Conservation (phyloP, 306 rosid species). For the Lathyrus sativus region DNA sequence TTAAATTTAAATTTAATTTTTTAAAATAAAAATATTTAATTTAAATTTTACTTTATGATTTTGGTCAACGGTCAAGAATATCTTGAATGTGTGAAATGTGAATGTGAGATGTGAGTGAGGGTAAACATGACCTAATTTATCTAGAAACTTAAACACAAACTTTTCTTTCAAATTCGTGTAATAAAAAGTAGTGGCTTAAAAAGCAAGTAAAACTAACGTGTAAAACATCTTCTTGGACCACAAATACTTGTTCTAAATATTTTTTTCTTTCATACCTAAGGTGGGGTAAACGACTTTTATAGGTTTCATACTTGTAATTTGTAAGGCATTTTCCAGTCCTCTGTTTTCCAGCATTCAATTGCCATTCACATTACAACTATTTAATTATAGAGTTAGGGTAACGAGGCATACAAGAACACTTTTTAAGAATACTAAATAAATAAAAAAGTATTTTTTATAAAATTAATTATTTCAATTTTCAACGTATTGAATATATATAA, state of each 20-base stretch:
- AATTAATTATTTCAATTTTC: too few species aligned
- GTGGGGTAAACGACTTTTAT: conserved; percentile 18
- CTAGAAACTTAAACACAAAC: conserved; percentile 40
- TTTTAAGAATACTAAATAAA: too few species aligned
- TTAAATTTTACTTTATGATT: too few species aligned
- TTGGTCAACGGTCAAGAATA: too few species aligned
- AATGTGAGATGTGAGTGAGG: too few species aligned
- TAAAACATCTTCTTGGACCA: conserved; percentile 40
- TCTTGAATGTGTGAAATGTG: too few species aligned
- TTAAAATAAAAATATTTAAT: too few species aligned
- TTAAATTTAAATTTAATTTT: too few species aligned
- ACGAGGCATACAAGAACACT: too few species aligned
- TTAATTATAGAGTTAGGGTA: too few species aligned
- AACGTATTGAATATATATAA: too few species aligned
- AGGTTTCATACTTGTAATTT: not conserved
- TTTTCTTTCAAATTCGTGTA: conserved; percentile 25
- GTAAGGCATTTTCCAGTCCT: not conserved
- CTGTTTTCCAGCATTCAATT: not conserved
- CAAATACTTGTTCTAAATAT: conserved; percentile 33
- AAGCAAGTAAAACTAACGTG: conserved; percentile 28
- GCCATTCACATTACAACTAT: not conserved
- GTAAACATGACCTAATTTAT: not conserved
- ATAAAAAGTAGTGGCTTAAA: conserved; percentile 13
- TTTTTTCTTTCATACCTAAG: conserved; percentile 44
- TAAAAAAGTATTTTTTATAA: too few species aligned